A percentile compares a stretch with the other conserved stretches of the same genome.
Evolutionary conservation across 805 yeast species (phyloP).

Genomic region (Yamadazyma philogaea): DNA sequence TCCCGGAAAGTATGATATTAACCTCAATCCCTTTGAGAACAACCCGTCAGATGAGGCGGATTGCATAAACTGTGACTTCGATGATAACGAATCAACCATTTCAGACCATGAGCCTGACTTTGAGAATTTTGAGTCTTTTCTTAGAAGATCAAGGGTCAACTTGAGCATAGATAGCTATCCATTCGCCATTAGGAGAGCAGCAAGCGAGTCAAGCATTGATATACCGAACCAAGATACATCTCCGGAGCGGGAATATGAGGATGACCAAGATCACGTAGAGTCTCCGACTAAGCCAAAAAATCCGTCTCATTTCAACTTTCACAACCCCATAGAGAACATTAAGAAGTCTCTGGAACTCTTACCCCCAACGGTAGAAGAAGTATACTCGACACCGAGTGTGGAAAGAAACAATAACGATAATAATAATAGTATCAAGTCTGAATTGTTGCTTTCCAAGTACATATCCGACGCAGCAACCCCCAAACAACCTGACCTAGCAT

Average conservation of each 20-base stretch:
- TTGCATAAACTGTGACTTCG: constrained; percentile 4
- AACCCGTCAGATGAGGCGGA: not conserved
- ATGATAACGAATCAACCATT: constrained; percentile 15
- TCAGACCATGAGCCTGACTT: constrained; percentile 13
- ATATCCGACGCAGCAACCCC: not conserved
- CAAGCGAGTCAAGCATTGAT: constrained; percentile 13
- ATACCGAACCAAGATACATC: constrained; percentile 13
- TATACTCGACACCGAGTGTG: constrained; percentile 18
- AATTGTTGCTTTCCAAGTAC: constrained; percentile 5
- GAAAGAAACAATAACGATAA: not conserved
- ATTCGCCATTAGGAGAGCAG: constrained; percentile 21
- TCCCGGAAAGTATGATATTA: not conserved
- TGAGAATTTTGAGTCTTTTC: constrained; percentile 29
- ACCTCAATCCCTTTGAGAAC: constrained; percentile 6
- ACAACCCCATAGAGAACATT: constrained; percentile 35
- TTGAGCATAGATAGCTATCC: constrained; percentile 18
- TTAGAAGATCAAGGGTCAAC: constrained; percentile 33
- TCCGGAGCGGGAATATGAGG: constrained; percentile 17
- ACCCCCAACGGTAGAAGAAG: constrained; percentile 33
- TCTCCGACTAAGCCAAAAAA: not conserved
- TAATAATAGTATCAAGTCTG: not conserved
- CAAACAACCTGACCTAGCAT: constrained; percentile 7
- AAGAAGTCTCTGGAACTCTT: constrained; percentile 17
- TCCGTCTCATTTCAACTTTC: constrained; percentile 22
- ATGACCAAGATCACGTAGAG: not conserved